Conservation (phyloP, 345 rosid genomes). For the Euphorbia lathyris region DNA sequence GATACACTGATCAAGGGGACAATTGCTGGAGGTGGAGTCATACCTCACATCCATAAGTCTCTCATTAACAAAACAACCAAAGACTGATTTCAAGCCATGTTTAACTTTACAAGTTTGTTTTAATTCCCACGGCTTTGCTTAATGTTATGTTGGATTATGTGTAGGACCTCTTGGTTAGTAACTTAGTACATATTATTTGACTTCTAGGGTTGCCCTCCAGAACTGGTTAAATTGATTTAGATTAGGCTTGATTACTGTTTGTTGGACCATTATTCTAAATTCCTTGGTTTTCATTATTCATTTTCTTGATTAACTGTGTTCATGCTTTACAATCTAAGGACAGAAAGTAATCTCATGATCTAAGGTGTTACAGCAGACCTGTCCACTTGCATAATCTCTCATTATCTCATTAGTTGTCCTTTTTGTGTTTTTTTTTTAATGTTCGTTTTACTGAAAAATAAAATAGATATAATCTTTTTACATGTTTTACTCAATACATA, state of each 20-base stretch:
- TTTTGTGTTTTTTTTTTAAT: too few relatives aligned
- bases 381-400: too few relatives aligned
- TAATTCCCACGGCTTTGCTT: slow-evolving; percentile 5
- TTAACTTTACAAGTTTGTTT: not conserved
- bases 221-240: slow-evolving; percentile 5
- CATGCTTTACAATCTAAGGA: too few relatives aligned
- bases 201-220: slow-evolving; percentile 19
- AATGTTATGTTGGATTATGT: slow-evolving; percentile 5
- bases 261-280: not conserved
- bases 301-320: not conserved
- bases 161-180: slow-evolving; percentile 16
- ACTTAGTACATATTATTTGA: slow-evolving; percentile 21
- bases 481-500: too few relatives aligned
- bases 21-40: slow-evolving; percentile 76
- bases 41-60: slow-evolving; percentile 90
- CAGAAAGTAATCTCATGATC: too few relatives aligned
- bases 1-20: slow-evolving; percentile 44
- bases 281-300: not conserved
- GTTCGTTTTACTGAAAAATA: too few relatives aligned
- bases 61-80: slow-evolving; percentile 80
- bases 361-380: too few relatives aligned
- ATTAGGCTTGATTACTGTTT: not conserved
- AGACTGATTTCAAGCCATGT: slow-evolving; percentile 24
- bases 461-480: too few relatives aligned
- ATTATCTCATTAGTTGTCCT: too few relatives aligned